Evolutionary conservation across 2,329 filamentous ascomycete species (phyloP).

Genomic region (Paracoccidioides brasiliensis): DNA sequence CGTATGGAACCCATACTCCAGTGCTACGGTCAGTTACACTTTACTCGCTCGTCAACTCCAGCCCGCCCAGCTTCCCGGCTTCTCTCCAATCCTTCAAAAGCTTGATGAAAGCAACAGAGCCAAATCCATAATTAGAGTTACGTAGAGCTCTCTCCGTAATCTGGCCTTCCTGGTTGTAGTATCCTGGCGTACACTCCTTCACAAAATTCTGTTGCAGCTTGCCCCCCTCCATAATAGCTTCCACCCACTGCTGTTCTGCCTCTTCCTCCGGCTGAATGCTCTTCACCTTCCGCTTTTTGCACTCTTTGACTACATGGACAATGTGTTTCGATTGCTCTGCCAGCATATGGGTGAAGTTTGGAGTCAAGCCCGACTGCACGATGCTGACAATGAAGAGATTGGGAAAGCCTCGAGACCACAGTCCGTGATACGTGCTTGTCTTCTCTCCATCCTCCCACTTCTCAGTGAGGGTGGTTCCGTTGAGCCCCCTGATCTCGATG

Average conservation of each 20-base stretch:
- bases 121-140: neutral
- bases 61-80: neutral
- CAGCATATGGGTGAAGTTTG: neutral
- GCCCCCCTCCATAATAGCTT: neutral
- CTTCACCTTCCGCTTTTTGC: neutral
- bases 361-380: constrained; percentile 25
- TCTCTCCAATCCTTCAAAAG: neutral
- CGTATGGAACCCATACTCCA: neutral
- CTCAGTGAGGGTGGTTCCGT: constrained; percentile 33
- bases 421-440: constrained; percentile 41
- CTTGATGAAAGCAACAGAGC: neutral
- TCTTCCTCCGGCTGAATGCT: neutral
- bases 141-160: neutral
- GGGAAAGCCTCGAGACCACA: constrained; percentile 38
- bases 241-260: neutral
- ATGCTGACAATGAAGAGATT: constrained; percentile 41
- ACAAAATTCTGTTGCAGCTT: neutral
- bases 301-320: neutral
- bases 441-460: constrained; percentile 33
- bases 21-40: neutral
- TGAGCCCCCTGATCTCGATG: constrained; percentile 33
- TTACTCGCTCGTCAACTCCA: neutral
- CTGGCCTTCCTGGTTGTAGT: neutral
- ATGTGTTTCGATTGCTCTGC: neutral
- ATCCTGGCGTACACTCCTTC: neutral